Evolutionary conservation across 441 rosid species (phyloP), one percentile per base, ranked within the genome.

Genomic region (Adansonia gregorii): DNA sequence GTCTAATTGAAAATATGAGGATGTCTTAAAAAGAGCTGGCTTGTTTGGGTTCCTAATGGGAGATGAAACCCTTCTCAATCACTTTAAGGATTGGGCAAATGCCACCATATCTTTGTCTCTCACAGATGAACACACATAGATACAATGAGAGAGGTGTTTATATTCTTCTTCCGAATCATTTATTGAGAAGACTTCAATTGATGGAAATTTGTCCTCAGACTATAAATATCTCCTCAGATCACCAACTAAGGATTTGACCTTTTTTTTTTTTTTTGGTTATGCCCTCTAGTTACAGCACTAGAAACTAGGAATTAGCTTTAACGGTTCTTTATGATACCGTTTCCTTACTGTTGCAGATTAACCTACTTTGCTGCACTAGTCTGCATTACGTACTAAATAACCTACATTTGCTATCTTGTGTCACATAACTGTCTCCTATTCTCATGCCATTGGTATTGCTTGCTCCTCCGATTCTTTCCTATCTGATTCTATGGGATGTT

Each of bases 171-270:
- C 17, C 31, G 75, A 54, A 4, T 60, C 8, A 46, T 59, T 59
- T 14, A 31, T 27, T 72, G 24, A 60, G 59, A 59, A 46, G 22
- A 46, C 59, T 74, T 60, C 39, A 41, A 12, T 41, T 73, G 49
- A 46, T 20, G 31, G 6, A 60, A 20, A 73, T 59, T 19, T 24
- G 2, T 14, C 56, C 19, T 6, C 46, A 9, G 12, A 6, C 20
- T 27, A 27, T 61, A 48, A 61, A 59, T 74, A 60, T 45, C 76
- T 14, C 48, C 35, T 22, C 11, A 46, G 41, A 68, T 67, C 69
- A 65, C 22, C 49, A 48, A 22, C 3, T 39, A 20, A 73, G 65
- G 35, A 43, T 58, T 59, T 58, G 48, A 14, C 5, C 10, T 43
- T 73, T 73, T 55, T 12, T 20, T 39, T 58, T 45, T 73, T 43